A percentile compares a stretch with the other conserved stretches of the same genome.
Evolutionary conservation across 108 stramenopile genomes (phyloP).

Genomic region (Cyclotella choctawhatcheeana): DNA sequence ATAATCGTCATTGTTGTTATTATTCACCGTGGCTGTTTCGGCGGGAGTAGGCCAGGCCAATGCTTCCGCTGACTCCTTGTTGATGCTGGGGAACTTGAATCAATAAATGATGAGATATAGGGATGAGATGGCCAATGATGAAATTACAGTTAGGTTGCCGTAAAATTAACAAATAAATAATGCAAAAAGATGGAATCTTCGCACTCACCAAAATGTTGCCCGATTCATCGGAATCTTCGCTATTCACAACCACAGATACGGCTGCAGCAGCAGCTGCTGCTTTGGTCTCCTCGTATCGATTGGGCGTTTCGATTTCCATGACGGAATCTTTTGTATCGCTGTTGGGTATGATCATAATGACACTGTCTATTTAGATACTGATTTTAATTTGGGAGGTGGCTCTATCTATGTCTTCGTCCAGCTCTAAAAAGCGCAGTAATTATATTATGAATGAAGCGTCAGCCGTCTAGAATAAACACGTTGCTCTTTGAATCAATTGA

Average conservation of each 20-base stretch:
- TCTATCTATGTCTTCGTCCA: no score
- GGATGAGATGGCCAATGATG: background rate
- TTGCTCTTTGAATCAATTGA: no score
- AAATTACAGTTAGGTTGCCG: background rate
- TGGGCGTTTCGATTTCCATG: constrained; percentile 1
- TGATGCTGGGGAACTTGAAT: constrained; percentile 17
- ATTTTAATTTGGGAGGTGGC: no score
- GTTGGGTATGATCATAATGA: background rate
- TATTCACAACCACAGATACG: no score
- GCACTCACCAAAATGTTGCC: constrained; percentile 30
- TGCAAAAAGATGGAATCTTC: background rate
- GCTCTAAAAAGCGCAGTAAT: no score
- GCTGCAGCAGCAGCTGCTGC: background rate
- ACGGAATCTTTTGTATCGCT: background rate
- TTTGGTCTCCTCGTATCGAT: constrained; percentile 15
- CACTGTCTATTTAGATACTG: background rate
- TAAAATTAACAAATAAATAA: background rate
- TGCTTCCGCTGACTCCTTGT: background rate
- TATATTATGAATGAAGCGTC: no score
- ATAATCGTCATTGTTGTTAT: no score
- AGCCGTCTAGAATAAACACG: no score
- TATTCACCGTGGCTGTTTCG: background rate
- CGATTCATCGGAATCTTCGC: constrained; percentile 18
- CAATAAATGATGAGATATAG: background rate
- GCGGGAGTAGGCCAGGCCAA: background rate